These are phyloP conservation scores for Plenodomus lindquistii DNA, from an alignment of 2,329 filamentous ascomycete genomes.

Conservation along the genomic window DNA sequence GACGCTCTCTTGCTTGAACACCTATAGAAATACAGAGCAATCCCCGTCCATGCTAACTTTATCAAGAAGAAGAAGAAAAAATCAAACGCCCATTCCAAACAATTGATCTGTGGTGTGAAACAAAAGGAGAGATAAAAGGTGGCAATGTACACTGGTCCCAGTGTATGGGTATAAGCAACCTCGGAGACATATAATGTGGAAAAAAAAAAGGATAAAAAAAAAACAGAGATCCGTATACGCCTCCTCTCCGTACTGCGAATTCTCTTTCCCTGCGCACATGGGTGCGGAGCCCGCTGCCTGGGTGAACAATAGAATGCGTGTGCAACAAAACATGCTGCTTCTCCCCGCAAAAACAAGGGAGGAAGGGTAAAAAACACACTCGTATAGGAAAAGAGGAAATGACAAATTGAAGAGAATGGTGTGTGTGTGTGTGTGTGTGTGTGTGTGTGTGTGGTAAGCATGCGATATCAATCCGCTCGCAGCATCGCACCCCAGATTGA, in stretches of 20 bases:
- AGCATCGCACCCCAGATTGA: too few species aligned
- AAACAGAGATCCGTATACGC: too few species aligned
- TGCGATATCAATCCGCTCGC: too few species aligned
- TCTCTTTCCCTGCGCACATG: too few species aligned
- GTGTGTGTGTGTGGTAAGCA: not conserved
- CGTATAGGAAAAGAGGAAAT: not conserved
- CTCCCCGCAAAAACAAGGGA: too few species aligned
- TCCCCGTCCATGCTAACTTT: slow-evolving; percentile 5
- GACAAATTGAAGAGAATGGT: not conserved
- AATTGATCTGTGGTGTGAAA: not conserved
- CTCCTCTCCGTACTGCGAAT: too few species aligned
- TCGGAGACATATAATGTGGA: not conserved
- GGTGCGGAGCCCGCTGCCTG: too few species aligned
- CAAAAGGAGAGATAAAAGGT: slow-evolving; percentile 2
- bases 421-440: not conserved
- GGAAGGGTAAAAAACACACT: not conserved
- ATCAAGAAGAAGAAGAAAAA: too few species aligned
- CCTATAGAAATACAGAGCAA: too few species aligned
- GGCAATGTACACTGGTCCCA: slow-evolving; percentile 29
- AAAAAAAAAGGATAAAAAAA: not conserved
- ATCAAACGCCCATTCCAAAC: slow-evolving; percentile 5
- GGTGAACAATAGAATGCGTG: too few species aligned
- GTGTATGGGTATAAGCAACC: slow-evolving; percentile 31
- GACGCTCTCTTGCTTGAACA: too few species aligned
- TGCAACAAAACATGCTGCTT: too few species aligned